A percentile compares a stretch with the other conserved stretches of the same genome.
phyloP scores from a whole-genome alignment of 1,284 basidiomycete species.

The Cryptococcus deneoformans region DNA sequence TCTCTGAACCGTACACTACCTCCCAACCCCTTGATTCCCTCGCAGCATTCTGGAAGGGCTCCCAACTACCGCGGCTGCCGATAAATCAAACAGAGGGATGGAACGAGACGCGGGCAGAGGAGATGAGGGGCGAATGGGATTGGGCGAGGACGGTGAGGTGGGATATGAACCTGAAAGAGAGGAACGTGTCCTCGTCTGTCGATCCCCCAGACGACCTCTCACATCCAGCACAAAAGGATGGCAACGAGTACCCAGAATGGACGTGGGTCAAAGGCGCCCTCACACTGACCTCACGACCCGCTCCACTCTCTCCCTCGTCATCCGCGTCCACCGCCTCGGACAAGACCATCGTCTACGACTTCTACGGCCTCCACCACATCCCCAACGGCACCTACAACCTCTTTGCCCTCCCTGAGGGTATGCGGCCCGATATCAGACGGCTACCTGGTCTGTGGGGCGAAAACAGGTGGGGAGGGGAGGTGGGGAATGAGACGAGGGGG shows the following conservation, averaged over 20 bases:
- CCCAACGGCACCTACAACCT: constrained; percentile 75
- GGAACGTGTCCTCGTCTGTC: constrained; percentile 12
- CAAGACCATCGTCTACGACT: constrained; percentile 36
- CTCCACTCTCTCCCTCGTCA: neutral
- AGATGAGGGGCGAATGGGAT: constrained; percentile 36
- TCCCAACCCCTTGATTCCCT: constrained; percentile 10
- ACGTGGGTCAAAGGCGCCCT: constrained; percentile 37
- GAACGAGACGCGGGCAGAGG: constrained; percentile 38
- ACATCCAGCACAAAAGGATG: neutral
- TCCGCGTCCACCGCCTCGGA: constrained; percentile 4
- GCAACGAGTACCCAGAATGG: constrained; percentile 24
- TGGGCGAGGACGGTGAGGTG: constrained; percentile 32
- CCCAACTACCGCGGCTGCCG: neutral
- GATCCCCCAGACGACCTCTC: neutral
- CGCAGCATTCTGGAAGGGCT: constrained; percentile 30
- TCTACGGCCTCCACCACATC: constrained; percentile 67
- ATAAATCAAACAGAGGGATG: constrained; percentile 13
- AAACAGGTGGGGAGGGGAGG: constrained; percentile 56
- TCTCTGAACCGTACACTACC: constrained; percentile 3
- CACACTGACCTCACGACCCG: constrained; percentile 14
- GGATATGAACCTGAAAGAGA: constrained; percentile 45
- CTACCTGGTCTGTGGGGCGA: constrained; percentile 57
- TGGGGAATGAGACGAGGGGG: constrained; percentile 61
- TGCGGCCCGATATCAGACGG: constrained; percentile 55
- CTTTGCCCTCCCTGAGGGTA: constrained; percentile 62